phyloP scores from a whole-genome alignment of 176 grass and related monocot genomes.

The Alopecurus myosuroides region DNA sequence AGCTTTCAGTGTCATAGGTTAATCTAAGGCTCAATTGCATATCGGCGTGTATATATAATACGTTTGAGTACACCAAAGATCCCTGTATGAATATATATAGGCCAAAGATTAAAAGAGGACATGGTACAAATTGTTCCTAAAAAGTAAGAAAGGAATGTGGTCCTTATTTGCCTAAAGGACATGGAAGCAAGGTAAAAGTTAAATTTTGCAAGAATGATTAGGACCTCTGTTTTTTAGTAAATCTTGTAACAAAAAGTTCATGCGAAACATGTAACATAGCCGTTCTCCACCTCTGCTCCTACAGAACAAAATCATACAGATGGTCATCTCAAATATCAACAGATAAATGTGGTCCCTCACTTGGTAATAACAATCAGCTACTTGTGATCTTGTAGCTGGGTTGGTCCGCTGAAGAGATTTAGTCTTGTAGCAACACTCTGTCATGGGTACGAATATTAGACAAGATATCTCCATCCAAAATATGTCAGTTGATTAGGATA shows the following conservation, averaged over 20 bases:
- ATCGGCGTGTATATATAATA: too few relatives aligned
- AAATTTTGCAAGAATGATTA: not conserved
- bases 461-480: not conserved
- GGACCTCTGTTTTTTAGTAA: not conserved
- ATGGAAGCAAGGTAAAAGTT: not conserved
- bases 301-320: not conserved
- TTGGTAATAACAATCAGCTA: not conserved
- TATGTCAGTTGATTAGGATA: not conserved
- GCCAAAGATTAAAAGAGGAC: too few relatives aligned
- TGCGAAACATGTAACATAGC: too few relatives aligned
- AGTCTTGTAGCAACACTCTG: not conserved
- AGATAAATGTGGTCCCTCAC: not conserved
- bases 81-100: too few relatives aligned
- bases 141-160: too few relatives aligned
- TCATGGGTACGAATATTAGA: not conserved
- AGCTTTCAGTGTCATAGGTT: not conserved
- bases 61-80: too few relatives aligned
- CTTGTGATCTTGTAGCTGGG: not conserved
- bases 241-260: too few relatives aligned
- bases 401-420: not conserved
- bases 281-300: not conserved
- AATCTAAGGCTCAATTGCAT: not conserved
- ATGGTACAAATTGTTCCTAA: too few relatives aligned
- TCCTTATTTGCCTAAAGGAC: not conserved
- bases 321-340: not conserved